phyloP scores from a whole-genome alignment of 2,329 filamentous ascomycete genomes.

The Dendryphion nanum region DNA sequence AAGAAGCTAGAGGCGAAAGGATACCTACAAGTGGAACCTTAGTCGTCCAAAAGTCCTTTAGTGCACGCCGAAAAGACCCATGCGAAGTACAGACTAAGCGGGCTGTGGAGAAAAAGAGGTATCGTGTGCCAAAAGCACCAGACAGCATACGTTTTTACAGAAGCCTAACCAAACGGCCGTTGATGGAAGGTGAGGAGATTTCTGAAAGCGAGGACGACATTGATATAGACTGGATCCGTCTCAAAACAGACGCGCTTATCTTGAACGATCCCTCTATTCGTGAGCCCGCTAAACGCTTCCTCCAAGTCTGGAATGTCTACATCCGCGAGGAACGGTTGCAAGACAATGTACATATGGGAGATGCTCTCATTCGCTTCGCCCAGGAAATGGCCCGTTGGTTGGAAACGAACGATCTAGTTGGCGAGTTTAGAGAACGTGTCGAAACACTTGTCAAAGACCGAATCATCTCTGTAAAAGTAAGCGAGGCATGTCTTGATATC shows the following conservation, averaged over 20 bases:
- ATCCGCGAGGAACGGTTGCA: constrained; percentile 37
- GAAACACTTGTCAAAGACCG: constrained; percentile 27
- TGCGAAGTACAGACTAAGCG: constrained; percentile 16
- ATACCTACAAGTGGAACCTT: neutral
- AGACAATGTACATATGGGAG: constrained; percentile 32
- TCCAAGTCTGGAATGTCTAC: constrained; percentile 37
- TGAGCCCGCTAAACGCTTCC: constrained; percentile 28
- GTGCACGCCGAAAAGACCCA: constrained; percentile 13
- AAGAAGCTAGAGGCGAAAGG: constrained; percentile 4
- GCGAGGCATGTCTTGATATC: constrained; percentile 14
- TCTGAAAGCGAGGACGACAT: constrained; percentile 47
- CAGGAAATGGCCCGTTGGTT: constrained; percentile 21
- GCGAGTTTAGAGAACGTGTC: constrained; percentile 32
- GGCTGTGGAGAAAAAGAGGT: constrained; percentile 23
- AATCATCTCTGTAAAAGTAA: constrained; percentile 23
- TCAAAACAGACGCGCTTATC: constrained; percentile 26
- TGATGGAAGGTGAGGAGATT: constrained; percentile 38
- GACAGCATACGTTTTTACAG: constrained; percentile 39
- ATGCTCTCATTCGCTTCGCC: constrained; percentile 42
- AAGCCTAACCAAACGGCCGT: constrained; percentile 37
- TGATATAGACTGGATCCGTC: constrained; percentile 37
- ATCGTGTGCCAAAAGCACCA: constrained; percentile 36
- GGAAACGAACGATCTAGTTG: constrained; percentile 14
- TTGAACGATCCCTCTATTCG: constrained; percentile 9
- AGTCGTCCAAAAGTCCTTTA: neutral